Evolutionary conservation across 768 basidiomycete genomes (phyloP), one percentile per base, ranked within the genome.

Genomic region (Jaapia argillacea): DNA sequence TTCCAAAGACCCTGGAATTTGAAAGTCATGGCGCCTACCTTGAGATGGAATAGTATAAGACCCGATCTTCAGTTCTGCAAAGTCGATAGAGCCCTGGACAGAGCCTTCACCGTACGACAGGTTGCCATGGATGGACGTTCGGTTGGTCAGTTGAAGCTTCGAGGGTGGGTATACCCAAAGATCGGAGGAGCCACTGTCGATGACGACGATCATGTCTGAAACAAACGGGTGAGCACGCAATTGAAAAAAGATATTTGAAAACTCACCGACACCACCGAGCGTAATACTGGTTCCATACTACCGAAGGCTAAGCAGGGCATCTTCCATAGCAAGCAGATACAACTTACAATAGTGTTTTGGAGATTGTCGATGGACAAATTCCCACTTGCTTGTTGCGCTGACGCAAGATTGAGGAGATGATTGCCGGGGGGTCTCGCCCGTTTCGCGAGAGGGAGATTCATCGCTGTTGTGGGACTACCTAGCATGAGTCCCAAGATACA

Each of bases 51-150:
- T 49, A 2, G 45, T 24, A 41, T 65, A 61, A 16, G 52, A 55
- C 2, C 65, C 70, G 7, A 72, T 54, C 2, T 53, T 41, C 12
- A 72, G 59, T 18, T 60, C 45, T 1, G 58, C 62, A 31, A 62
- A 68, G 1, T 49, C 57, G 40, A 72, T 58, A 25, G 50, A 53
- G 5, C 70, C 70, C 3, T 44, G 49, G 0, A 64, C 66, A 13
- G 54, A 54, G 13, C 69, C 70, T n/a, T 60, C 51, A 16, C 67
- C 69, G 47, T 67, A 71, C 16, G 59, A 58, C 26, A 61, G 50
- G 37, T 56, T 56, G 1, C 59, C 49, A 33, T 33, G 28, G 7
- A 61, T 52, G 36, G 58, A 53, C 10, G 67, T 64, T 24, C 49
- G 42, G n/a, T 55, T 56, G 24, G 55, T 54, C 6, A 64, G 40